A percentile compares a stretch with the other conserved stretches of the same genome.
These are phyloP conservation scores for Colletotrichum truncatum DNA, from an alignment of 2,329 filamentous ascomycete species.

Conservation along the genomic window DNA sequence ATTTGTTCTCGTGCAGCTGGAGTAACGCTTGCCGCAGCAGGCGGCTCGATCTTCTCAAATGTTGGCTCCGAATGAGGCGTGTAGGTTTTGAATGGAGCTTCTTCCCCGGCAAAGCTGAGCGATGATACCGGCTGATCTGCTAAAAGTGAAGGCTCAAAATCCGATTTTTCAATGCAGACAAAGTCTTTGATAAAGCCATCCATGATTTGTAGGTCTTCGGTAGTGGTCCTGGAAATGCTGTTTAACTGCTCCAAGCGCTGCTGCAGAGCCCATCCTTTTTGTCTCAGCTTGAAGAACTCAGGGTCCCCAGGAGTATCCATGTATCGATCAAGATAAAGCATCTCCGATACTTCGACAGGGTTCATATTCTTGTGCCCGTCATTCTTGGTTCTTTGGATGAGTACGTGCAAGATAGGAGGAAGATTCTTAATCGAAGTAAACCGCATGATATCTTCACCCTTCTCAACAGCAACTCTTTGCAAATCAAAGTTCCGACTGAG, in stretches of 20 bases:
- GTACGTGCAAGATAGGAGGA: slow-evolving; percentile 88
- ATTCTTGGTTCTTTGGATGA: slow-evolving; percentile 84
- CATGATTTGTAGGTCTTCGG: slow-evolving; percentile 18
- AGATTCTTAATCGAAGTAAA: slow-evolving; percentile 80
- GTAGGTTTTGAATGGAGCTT: slow-evolving; percentile 12
- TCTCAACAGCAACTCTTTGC: slow-evolving; percentile 63
- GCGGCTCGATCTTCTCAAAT: neutral
- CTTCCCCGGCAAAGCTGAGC: slow-evolving; percentile 23
- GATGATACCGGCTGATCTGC: slow-evolving; percentile 5
- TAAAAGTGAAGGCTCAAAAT: slow-evolving; percentile 6
- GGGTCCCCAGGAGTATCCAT: slow-evolving; percentile 73
- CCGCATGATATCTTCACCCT: slow-evolving; percentile 62
- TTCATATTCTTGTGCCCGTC: slow-evolving; percentile 80
- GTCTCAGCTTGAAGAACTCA: slow-evolving; percentile 69
- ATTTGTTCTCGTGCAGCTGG: slow-evolving; percentile 33
- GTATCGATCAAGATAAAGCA: slow-evolving; percentile 88
- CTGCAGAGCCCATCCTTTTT: slow-evolving; percentile 80
- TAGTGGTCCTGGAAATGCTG: neutral
- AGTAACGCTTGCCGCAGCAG: neutral
- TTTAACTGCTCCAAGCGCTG: slow-evolving; percentile 64
- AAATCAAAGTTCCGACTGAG: slow-evolving; percentile 88
- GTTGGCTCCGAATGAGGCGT: neutral
- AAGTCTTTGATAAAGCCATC: slow-evolving; percentile 16
- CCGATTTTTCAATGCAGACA: slow-evolving; percentile 8
- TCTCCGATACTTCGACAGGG: slow-evolving; percentile 81